These are phyloP conservation scores for Linum trigynum DNA, from an alignment of 345 rosid genomes.

Conservation along the genomic window DNA sequence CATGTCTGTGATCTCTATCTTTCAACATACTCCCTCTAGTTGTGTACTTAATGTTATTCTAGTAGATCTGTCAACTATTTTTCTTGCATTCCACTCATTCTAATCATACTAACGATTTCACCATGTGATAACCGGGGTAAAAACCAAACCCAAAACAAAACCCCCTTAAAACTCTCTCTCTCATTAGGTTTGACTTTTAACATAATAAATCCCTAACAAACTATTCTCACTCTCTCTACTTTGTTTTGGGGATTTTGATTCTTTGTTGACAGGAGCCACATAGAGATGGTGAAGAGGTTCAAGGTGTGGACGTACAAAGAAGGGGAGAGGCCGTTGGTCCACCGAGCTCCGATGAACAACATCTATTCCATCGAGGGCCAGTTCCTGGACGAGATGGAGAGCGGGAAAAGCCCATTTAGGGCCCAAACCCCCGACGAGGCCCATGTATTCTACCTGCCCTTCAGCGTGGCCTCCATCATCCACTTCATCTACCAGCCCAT, in stretches of 20 bases:
- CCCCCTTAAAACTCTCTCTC: too few species aligned
- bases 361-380: slow-evolving; percentile 55
- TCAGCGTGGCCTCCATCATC: slow-evolving; percentile 34
- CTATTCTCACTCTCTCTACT: too few species aligned
- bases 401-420: slow-evolving; percentile 19
- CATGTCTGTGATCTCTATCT: neutral
- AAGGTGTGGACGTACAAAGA: slow-evolving; percentile 50
- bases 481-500: slow-evolving; percentile 36
- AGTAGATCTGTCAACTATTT: too few species aligned
- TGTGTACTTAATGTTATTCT: too few species aligned
- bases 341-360: slow-evolving; percentile 36
- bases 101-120: too few species aligned
- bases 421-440: slow-evolving; percentile 48
- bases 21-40: neutral
- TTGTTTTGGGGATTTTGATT: too few species aligned
- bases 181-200: too few species aligned
- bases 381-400: slow-evolving; percentile 48
- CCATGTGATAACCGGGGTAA: too few species aligned
- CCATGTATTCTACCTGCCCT: slow-evolving; percentile 40
- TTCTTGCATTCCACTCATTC: too few species aligned
- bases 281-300: slow-evolving; percentile 49
- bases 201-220: too few species aligned
- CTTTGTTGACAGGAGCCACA: slow-evolving; percentile 35
- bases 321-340: slow-evolving; percentile 49
- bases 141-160: too few species aligned